A percentile compares a stretch with the other conserved stretches of the same genome.
Conservation (phyloP, 495 filamentous ascomycete genomes). For the Trichoderma virens region DNA sequence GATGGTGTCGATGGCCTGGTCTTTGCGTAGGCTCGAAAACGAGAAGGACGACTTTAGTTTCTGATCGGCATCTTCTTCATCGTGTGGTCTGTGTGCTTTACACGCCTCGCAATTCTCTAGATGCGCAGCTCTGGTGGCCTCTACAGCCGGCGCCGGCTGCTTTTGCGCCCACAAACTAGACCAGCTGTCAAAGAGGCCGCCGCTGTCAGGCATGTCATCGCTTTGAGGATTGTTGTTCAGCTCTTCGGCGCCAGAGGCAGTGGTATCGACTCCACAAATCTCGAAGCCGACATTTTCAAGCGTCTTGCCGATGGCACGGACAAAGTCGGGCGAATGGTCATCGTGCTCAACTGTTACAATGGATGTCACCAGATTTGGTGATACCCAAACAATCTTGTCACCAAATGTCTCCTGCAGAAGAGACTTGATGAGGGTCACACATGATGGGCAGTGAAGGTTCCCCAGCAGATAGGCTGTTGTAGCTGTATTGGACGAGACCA, state of each 20-base stretch:
- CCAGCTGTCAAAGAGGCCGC: slow-evolving; percentile 2
- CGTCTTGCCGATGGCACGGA: slow-evolving; percentile 29
- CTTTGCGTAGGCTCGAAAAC: neutral
- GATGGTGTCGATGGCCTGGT: neutral
- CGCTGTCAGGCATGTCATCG: neutral
- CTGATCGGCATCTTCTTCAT: slow-evolving; percentile 8
- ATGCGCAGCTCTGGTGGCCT: slow-evolving; percentile 14
- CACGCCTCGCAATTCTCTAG: slow-evolving; percentile 18
- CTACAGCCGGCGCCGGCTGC: slow-evolving; percentile 13
- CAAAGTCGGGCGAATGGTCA: slow-evolving; percentile 10
- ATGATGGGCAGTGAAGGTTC: slow-evolving; percentile 58
- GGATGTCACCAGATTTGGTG: slow-evolving; percentile 49
- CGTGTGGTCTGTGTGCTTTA: neutral
- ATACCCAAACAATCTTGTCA: slow-evolving; percentile 39
- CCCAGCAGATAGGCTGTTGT: slow-evolving; percentile 43
- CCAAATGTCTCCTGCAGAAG: slow-evolving; percentile 32
- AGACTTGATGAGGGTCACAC: slow-evolving; percentile 47
- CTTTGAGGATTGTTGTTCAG: neutral
- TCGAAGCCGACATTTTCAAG: slow-evolving; percentile 41
- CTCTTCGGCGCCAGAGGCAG: slow-evolving; percentile 24
- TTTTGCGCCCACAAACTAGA: slow-evolving; percentile 20
- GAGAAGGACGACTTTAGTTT: slow-evolving; percentile 9
- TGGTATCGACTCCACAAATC: slow-evolving; percentile 35
- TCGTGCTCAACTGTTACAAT: slow-evolving; percentile 37
- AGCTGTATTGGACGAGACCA: slow-evolving; percentile 13